Percentiles rank a stretch among this genome's conserved stretches.
phyloP scores from a whole-genome alignment of 2,329 filamentous ascomycete species.

The Colletotrichum aenigma region DNA sequence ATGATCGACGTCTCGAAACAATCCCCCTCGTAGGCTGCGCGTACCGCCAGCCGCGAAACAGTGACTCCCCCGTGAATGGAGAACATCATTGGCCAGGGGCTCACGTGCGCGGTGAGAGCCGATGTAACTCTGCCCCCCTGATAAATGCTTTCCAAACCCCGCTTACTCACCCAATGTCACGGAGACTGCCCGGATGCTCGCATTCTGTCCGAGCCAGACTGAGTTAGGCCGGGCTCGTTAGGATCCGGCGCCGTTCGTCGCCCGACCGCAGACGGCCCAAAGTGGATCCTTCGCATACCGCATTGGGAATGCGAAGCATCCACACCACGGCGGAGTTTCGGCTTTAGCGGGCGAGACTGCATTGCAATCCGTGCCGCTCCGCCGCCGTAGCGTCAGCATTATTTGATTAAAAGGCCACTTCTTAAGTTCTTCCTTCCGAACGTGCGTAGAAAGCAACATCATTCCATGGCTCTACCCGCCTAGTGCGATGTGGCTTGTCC shows the following conservation, averaged over 20 bases:
- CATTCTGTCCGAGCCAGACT: background rate
- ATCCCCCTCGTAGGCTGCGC: background rate
- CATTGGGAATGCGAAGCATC: slow-evolving; percentile 4
- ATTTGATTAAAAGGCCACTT: background rate
- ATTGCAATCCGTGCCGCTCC: background rate
- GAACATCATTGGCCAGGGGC: background rate
- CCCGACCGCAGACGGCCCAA: background rate
- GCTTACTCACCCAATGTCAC: background rate
- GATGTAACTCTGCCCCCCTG: background rate
- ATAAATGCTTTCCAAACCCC: background rate
- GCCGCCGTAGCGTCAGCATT: background rate
- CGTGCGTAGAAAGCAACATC: background rate
- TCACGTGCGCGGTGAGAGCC: background rate
- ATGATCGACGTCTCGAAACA: background rate
- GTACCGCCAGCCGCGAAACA: background rate
- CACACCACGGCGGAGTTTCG: background rate
- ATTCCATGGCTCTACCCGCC: background rate
- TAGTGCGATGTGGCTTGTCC: background rate
- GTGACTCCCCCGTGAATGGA: background rate
- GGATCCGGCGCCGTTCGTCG: background rate
- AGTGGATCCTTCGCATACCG: background rate
- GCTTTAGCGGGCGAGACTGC: background rate
- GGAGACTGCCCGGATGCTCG: background rate
- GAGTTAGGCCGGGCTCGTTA: background rate
- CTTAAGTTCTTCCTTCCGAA: background rate